Base-by-base conservation (phyloP, 1,139 yeast species). In the Taphrina confusa region DNA sequence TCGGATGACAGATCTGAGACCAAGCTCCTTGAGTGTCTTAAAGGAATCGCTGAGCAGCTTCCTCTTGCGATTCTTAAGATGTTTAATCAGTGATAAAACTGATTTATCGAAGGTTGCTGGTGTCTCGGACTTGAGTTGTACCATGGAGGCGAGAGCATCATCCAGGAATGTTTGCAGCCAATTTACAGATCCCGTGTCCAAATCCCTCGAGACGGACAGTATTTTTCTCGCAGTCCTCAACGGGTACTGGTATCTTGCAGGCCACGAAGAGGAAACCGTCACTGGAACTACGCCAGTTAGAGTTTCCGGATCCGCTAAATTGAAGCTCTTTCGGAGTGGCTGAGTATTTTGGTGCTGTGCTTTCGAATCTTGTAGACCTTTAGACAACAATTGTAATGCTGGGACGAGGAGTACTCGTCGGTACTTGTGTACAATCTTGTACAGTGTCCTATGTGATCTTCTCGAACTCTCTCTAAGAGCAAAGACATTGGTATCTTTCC, bases 401-500 rank as follows among this genome's bases (percentile, higher is more conserved):
- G 82, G 79, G 27, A 78, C 77, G 2, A 79, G 72, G 20, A 92
- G 73, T 37, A 86, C 68, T 1, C 79, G 79, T 55, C 98, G 81
- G 71, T 88, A 92, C 70, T 89, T 90, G 65, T 92, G 80, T 8
- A 92, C 87, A 62, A 88, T 72, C 73, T 90, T 92, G 79, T 85
- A 92, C 62, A 94, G 81, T 67, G 79, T 83, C 65, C 83, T 82
- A 70, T 94, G 98, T 0, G 97, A 90, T 59, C 85, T 81, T 66
- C 88, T 83, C 2, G 98, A 92, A 74, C 96, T 88, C 72, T 91
- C 97, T 67, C 88, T 89, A 67, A 94, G 78, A 0, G 98, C 96
- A 69, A 86, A 95, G 51, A 90, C 83, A 68, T 94, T 94, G 11
- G 91, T 92, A 73, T 94, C 99, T 68, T 91, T 90, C 97, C 98